Evolutionary conservation across 2,329 filamentous ascomycete species (phyloP), one percentile per base, ranked within the genome.

Genomic region (Epicoccum sorghinum): DNA sequence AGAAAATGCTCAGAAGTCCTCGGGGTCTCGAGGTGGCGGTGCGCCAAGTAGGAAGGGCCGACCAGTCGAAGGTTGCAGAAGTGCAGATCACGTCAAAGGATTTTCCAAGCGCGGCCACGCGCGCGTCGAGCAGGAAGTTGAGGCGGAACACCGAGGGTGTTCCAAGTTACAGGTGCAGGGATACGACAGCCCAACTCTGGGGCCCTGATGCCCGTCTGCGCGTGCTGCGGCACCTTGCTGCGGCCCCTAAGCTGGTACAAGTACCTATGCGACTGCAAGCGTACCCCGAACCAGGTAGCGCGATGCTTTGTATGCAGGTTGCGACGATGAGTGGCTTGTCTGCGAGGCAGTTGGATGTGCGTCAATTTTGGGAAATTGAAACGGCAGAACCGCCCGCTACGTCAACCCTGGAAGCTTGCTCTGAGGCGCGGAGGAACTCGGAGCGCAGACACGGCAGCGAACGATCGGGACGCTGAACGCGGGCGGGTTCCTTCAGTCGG

Each of bases 151-250:
- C 50, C 48, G 47, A 50, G 47, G 35, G 25, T 33, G 18, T 27
- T 37, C 32, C 40, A 39, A 38, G 45, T 41, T 36, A 38, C 59
- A 56, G 52, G 55, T 36, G 41, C 59, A 56, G 52, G 55, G 42
- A 39, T 49, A 33, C 10, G 25, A 12, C 40, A 49, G 55, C 61
- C 63, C 64, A 62, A 62, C 32, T 43, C 14, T 42, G 44, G 54
- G 64, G 58, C 46, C 48, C 42, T 52, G 50, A 49, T 56, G 60
- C 60, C 56, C 56, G 32, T 49, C 41, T 49, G 52, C 47, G 46
- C 52, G 37, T 55, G 41, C 41, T 46, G 52, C 52, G 52, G 52
- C 52, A 49, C 45, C 42, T 46, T 33, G 32, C 32, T 33, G 32
- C 32, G 32, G 32, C 10, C 32, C 13, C 32, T 33, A 33, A 49